Conservation (phyloP, 1,284 basidiomycete species). For the Chondrostereum purpureum region DNA sequence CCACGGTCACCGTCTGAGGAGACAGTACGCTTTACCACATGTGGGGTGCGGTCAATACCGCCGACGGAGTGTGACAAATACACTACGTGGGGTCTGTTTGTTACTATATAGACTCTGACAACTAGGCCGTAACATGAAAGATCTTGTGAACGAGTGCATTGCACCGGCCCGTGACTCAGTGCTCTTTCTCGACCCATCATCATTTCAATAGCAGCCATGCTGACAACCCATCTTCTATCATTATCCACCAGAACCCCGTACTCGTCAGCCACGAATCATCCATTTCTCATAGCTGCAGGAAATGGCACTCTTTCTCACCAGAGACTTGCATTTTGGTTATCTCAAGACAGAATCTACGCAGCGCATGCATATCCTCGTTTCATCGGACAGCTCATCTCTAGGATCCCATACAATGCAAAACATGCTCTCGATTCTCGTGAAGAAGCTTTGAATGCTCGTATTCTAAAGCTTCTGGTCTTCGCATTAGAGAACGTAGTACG, state of each 20-base stretch:
- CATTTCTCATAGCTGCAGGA: constrained; percentile 51
- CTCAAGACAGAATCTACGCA: constrained; percentile 68
- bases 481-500: constrained; percentile 50
- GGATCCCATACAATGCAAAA: constrained; percentile 41
- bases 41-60: too few species aligned
- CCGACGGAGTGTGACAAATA: too few species aligned
- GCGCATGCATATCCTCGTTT: constrained; percentile 61
- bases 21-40: too few species aligned
- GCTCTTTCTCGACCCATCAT: constrained; percentile 2
- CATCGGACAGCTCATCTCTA: constrained; percentile 50
- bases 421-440: constrained; percentile 25
- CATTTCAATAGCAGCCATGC: constrained; percentile 8
- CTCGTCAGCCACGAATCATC: constrained; percentile 42
- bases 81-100: too few species aligned
- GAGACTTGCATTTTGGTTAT: constrained; percentile 54
- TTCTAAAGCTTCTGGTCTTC: constrained; percentile 42
- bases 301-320: constrained; percentile 37
- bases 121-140: too few species aligned
- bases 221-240: constrained; percentile 31
- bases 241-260: constrained; percentile 32
- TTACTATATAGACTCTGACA: too few species aligned
- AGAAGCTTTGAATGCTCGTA: constrained; percentile 33
- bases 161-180: too few species aligned
- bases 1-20: too few species aligned
- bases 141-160: too few species aligned